Conservation (phyloP, 108 stramenopile genomes). For the Cylindrotheca closterium region DNA sequence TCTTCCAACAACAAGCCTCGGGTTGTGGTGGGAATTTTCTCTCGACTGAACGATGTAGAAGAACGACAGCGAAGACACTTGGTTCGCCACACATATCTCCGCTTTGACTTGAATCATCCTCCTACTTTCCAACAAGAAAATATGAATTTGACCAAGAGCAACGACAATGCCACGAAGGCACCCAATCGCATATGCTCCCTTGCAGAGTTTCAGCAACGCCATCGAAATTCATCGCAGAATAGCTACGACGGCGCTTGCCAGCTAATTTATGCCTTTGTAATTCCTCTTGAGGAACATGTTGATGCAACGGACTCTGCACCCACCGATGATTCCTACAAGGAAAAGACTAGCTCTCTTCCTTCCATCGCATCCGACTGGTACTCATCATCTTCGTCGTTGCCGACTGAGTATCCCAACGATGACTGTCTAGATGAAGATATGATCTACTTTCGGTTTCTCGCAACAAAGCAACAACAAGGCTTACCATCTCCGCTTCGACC, state of each 20-base stretch:
- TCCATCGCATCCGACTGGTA: background rate
- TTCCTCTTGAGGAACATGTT: background rate
- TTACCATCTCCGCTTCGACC: background rate
- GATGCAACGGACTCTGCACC: background rate
- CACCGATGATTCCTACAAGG: background rate
- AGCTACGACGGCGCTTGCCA: background rate
- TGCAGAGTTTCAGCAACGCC: slow-evolving; percentile 1
- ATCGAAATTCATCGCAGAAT: background rate
- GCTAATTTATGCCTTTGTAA: slow-evolving; percentile 8
- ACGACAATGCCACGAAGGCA: too few species aligned
- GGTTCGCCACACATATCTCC: slow-evolving; percentile 15
- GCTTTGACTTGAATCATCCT: slow-evolving; percentile 16
- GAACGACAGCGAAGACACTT: slow-evolving; percentile 19
- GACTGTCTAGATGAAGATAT: slow-evolving; percentile 10
- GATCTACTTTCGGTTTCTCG: slow-evolving; percentile 4
- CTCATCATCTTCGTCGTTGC: background rate
- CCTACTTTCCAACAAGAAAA: too few species aligned
- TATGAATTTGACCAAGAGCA: too few species aligned
- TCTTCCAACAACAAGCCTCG: too few species aligned
- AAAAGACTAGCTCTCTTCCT: background rate
- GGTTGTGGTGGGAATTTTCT: slow-evolving; percentile 7
- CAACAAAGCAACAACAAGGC: background rate
- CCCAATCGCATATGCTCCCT: slow-evolving; percentile 15
- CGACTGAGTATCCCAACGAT: background rate
- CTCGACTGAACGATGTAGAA: background rate